These are phyloP conservation scores for Fusarium sambucinum DNA, from an alignment of 2,329 filamentous ascomycete species.

Conservation along the genomic window DNA sequence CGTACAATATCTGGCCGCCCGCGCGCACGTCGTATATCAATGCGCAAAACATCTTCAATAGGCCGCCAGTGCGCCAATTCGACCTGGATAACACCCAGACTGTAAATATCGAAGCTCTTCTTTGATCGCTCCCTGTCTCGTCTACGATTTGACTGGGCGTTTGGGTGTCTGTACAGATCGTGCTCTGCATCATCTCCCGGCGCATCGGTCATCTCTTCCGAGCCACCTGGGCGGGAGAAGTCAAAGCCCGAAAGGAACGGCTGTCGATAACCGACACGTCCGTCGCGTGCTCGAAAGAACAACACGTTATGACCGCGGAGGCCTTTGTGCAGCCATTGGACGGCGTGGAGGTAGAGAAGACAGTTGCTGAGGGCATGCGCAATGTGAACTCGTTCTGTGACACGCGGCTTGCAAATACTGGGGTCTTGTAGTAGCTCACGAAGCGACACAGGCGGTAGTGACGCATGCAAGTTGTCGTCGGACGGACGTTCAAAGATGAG, in stretches of 20 bases:
- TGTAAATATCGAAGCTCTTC: constrained; percentile 66
- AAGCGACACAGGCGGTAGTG: constrained; percentile 60
- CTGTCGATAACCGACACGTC: constrained; percentile 53
- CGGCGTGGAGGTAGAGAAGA: constrained; percentile 66
- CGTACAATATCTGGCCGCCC: constrained; percentile 55
- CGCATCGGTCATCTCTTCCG: constrained; percentile 64
- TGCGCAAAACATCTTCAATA: constrained; percentile 58
- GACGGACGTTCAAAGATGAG: constrained; percentile 65
- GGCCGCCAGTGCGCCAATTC: constrained; percentile 67
- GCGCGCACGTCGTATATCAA: constrained; percentile 53
- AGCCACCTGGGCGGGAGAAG: constrained; percentile 63
- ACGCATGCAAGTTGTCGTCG: constrained; percentile 52
- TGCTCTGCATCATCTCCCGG: constrained; percentile 59
- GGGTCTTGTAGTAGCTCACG: constrained; percentile 58
- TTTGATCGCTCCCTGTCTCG: constrained; percentile 54
- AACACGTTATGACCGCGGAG: constrained; percentile 66
- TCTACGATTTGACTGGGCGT: constrained; percentile 54
- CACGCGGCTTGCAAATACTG: constrained; percentile 57
- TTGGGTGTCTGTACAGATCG: constrained; percentile 65
- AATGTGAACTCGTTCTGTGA: constrained; percentile 64
- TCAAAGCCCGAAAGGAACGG: constrained; percentile 67
- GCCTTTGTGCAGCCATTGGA: constrained; percentile 71
- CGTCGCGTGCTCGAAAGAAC: constrained; percentile 57
- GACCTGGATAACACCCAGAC: constrained; percentile 63
- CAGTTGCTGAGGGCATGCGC: constrained; percentile 65